Percentiles rank a stretch among this genome's conserved stretches.
phyloP scores from a whole-genome alignment of 2,329 filamentous ascomycete genomes.

The Fusarium verrucosum region DNA sequence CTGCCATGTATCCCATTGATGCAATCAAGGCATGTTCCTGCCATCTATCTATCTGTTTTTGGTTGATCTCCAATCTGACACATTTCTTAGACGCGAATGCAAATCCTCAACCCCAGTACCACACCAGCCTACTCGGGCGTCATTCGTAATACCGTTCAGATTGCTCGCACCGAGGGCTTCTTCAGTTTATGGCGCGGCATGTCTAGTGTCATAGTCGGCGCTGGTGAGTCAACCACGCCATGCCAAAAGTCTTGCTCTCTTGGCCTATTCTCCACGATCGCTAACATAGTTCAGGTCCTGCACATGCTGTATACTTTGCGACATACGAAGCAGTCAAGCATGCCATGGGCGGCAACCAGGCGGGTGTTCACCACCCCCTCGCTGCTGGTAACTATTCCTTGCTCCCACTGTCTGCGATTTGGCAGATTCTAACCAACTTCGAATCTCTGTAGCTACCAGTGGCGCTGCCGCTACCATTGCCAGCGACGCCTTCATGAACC shows the following conservation, averaged over 20 bases:
- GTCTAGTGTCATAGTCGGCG: constrained; percentile 94
- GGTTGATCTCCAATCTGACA: constrained; percentile 31
- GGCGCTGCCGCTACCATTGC: constrained; percentile 96
- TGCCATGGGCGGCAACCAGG: constrained; percentile 89
- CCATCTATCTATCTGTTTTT: neutral
- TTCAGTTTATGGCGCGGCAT: constrained; percentile 95
- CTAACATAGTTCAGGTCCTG: constrained; percentile 73
- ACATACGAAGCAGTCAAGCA: constrained; percentile 99
- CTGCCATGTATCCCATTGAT: constrained; percentile 99
- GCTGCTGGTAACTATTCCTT: constrained; percentile 76
- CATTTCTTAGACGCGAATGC: constrained; percentile 85
- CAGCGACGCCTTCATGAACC: constrained; percentile 98
- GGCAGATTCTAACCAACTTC: constrained; percentile 26
- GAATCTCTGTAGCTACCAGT: constrained; percentile 73
- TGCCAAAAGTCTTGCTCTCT: constrained; percentile 34
- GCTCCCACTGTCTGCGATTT: neutral
- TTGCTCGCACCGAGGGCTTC: constrained; percentile 88
- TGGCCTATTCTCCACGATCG: neutral
- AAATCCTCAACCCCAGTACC: constrained; percentile 86
- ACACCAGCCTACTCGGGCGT: constrained; percentile 88
- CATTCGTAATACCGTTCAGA: constrained; percentile 90
- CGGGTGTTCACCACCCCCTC: constrained; percentile 87
- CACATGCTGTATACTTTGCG: constrained; percentile 97
- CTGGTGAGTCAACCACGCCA: constrained; percentile 68
- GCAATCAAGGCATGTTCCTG: constrained; percentile 81